Conservation (phyloP, 805 yeast genomes). For the Lachancea fermentati region DNA sequence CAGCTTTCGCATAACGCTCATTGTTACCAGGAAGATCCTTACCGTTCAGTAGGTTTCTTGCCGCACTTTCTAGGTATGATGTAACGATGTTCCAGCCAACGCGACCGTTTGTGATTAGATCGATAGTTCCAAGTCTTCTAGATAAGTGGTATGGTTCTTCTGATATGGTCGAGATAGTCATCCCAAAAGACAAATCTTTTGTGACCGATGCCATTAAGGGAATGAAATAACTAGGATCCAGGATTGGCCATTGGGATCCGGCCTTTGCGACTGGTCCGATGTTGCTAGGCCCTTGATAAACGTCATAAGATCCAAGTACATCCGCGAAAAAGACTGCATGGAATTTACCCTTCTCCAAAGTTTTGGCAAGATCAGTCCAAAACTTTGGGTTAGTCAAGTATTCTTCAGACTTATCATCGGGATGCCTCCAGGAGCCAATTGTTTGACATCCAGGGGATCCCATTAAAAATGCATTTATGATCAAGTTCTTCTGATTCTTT, state of each 20-base stretch:
- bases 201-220: slow-evolving; percentile 39
- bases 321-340: slow-evolving; percentile 36
- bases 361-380: slow-evolving; percentile 34
- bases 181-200: slow-evolving; percentile 33
- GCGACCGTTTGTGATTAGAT: slow-evolving; percentile 36
- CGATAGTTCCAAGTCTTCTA: slow-evolving; percentile 37
- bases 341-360: slow-evolving; percentile 35
- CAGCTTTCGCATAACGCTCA: slow-evolving; percentile 35
- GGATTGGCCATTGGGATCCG: slow-evolving; percentile 34
- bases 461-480: slow-evolving; percentile 38
- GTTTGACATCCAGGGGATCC: slow-evolving; percentile 21
- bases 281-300: slow-evolving; percentile 25
- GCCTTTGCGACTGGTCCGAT: slow-evolving; percentile 12
- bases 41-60: slow-evolving; percentile 33
- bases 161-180: slow-evolving; percentile 37
- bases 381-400: slow-evolving; percentile 24
- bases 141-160: slow-evolving; percentile 38
- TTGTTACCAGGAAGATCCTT: slow-evolving; percentile 34
- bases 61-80: slow-evolving; percentile 37
- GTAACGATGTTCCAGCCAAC: slow-evolving; percentile 42
- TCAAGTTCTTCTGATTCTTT: slow-evolving; percentile 15
- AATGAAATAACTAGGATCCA: slow-evolving; percentile 35
- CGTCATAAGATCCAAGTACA: slow-evolving; percentile 36
- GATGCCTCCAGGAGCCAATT: slow-evolving; percentile 37
- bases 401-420: slow-evolving; percentile 31